phyloP scores from a whole-genome alignment of 495 filamentous ascomycete genomes.

The Clohesyomyces aquaticus region DNA sequence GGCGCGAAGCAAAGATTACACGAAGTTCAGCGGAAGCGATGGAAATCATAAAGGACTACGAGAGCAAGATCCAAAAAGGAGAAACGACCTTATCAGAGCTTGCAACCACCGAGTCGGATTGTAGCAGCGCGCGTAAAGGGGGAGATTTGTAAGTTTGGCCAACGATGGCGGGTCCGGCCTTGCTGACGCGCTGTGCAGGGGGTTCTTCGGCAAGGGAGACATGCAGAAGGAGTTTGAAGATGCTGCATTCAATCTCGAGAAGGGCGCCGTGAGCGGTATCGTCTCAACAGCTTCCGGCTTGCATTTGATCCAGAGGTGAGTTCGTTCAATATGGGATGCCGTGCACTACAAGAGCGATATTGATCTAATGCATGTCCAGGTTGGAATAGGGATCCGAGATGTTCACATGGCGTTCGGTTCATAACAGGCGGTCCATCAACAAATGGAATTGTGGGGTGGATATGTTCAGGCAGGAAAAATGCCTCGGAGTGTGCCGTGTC shows the following conservation, averaged over 20 bases:
- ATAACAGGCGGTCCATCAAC: background rate
- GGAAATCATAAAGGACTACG: conserved; percentile 71
- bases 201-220: conserved; percentile 88
- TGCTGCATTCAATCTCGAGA: conserved; percentile 82
- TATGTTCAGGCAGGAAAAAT: background rate
- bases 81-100: conserved; percentile 70
- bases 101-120: conserved; percentile 88
- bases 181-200: conserved; percentile 52
- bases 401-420: conserved; percentile 8
- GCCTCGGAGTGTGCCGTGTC: background rate
- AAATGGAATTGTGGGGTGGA: background rate
- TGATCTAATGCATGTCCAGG: conserved; percentile 12
- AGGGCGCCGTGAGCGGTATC: conserved; percentile 79
- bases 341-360: background rate
- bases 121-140: conserved; percentile 88
- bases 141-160: conserved; percentile 74
- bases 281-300: conserved; percentile 93
- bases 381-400: conserved; percentile 11
- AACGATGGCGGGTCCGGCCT: background rate
- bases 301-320: conserved; percentile 92
- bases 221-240: conserved; percentile 99
- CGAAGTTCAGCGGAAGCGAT: conserved; percentile 84
- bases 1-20: conserved; percentile 87
- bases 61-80: conserved; percentile 72
- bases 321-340: background rate